Conservation (phyloP, 148 eudicot species). For the Rhododendron williamsianum region DNA sequence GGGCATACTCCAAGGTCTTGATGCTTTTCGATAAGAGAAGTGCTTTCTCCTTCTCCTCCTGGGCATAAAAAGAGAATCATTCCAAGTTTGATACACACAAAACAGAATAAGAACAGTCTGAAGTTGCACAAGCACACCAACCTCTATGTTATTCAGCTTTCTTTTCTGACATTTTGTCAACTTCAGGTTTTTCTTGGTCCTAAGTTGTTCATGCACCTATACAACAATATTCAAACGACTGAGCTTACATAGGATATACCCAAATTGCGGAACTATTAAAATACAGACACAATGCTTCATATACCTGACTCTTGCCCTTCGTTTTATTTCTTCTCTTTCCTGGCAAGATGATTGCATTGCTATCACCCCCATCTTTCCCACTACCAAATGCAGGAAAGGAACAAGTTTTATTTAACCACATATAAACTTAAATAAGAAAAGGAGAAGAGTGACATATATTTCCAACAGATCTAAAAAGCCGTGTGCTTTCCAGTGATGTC, state of each 20-base stretch:
- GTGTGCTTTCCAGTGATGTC: not conserved
- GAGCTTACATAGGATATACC: not conserved
- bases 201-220: constrained; percentile 22
- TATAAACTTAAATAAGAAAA: not conserved
- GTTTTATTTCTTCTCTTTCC: constrained; percentile 41
- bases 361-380: constrained; percentile 26
- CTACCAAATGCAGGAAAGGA: constrained; percentile 15
- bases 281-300: not conserved
- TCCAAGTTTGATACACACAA: not conserved
- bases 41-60: constrained; percentile 70
- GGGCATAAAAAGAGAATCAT: constrained; percentile 13
- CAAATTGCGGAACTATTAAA: not conserved
- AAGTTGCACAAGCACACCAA: constrained; percentile 8
- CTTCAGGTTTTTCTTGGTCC: constrained; percentile 25
- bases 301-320: constrained; percentile 42
- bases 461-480: not conserved
- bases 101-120: not conserved
- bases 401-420: not conserved
- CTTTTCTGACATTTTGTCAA: constrained; percentile 66
- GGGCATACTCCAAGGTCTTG: constrained; percentile 59
- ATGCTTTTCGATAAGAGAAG: constrained; percentile 53
- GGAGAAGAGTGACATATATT: not conserved
- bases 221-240: constrained; percentile 8
- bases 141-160: constrained; percentile 71
- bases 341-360: constrained; percentile 57